Evolutionary conservation across 1,284 basidiomycete species (phyloP).

Genomic region (Naganishia sp.): DNA sequence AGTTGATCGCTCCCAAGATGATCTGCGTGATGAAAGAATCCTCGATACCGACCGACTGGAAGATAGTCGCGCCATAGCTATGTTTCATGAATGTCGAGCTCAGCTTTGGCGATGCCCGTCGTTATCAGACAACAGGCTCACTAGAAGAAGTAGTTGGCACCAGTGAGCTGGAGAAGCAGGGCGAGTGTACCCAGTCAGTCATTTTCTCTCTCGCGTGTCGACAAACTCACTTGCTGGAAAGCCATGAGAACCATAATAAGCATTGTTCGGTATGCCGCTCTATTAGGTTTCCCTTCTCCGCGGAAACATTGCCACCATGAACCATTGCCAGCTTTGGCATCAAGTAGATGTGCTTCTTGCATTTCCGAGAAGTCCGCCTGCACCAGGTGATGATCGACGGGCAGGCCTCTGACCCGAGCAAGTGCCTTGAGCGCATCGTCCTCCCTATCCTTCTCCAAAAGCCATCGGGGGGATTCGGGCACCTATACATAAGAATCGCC

Average conservation of each 20-base stretch:
- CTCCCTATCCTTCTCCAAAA: constrained; percentile 60
- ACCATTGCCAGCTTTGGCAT: constrained; percentile 37
- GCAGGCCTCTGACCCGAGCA: constrained; percentile 62
- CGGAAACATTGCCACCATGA: constrained; percentile 67
- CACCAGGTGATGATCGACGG: constrained; percentile 41
- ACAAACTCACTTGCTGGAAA: constrained; percentile 56
- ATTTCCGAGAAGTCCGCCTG: constrained; percentile 52
- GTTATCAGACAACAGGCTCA: constrained; percentile 46
- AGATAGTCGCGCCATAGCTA: constrained; percentile 71
- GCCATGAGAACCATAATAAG: constrained; percentile 66
- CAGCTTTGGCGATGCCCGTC: constrained; percentile 4
- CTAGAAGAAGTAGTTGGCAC: constrained; percentile 53
- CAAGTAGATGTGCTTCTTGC: constrained; percentile 41
- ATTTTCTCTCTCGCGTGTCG: constrained; percentile 38
- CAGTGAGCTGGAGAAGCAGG: constrained; percentile 55
- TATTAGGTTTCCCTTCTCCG: constrained; percentile 18
- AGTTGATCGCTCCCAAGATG: constrained; percentile 67
- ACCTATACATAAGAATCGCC: constrained; percentile 50
- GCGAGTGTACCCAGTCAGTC: too few species aligned
- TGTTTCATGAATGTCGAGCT: constrained; percentile 37
- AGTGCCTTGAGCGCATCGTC: constrained; percentile 60
- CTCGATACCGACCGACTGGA: constrained; percentile 66
- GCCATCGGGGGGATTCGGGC: constrained; percentile 66
- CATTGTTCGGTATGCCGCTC: constrained; percentile 33
- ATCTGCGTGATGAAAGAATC: constrained; percentile 72